A percentile compares a stretch with the other conserved stretches of the same genome.
Conservation (phyloP, 129 eudicot genomes). For the Deinandra increscens region DNA sequence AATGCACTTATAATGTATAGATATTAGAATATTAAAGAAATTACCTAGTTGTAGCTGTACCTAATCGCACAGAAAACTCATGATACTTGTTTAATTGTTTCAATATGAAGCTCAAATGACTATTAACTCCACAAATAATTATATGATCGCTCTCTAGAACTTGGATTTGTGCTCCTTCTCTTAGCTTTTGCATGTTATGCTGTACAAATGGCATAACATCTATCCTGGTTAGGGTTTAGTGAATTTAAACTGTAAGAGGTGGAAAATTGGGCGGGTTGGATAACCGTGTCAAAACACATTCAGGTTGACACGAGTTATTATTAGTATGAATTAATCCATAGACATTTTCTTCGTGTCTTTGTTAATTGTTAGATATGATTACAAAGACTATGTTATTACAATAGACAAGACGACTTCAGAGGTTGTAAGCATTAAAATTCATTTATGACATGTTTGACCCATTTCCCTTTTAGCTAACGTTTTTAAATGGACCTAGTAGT, state of each 20-base stretch:
- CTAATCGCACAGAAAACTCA: constrained; percentile 88
- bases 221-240: constrained; percentile 18
- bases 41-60: constrained; percentile 96
- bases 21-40: constrained; percentile 3
- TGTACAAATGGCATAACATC: constrained; percentile 40
- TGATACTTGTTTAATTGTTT: constrained; percentile 95
- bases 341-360: not conserved
- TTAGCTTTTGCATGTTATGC: constrained; percentile 87
- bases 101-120: constrained; percentile 77
- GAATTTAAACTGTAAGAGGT: not conserved
- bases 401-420: not conserved
- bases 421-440: not conserved
- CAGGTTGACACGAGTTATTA: not conserved
- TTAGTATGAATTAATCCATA: not conserved
- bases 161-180: constrained; percentile 98
- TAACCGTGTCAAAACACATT: not conserved
- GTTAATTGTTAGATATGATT: too few relatives aligned
- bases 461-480: not conserved
- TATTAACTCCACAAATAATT: constrained; percentile 90
- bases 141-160: constrained; percentile 91
- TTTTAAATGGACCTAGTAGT: not conserved
- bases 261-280: not conserved
- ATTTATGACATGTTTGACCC: not conserved
- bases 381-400: too few relatives aligned
- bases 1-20: not conserved